Evolutionary conservation across 2,329 filamentous ascomycete species (phyloP).

Genomic region (Macroventuria anomochaeta): DNA sequence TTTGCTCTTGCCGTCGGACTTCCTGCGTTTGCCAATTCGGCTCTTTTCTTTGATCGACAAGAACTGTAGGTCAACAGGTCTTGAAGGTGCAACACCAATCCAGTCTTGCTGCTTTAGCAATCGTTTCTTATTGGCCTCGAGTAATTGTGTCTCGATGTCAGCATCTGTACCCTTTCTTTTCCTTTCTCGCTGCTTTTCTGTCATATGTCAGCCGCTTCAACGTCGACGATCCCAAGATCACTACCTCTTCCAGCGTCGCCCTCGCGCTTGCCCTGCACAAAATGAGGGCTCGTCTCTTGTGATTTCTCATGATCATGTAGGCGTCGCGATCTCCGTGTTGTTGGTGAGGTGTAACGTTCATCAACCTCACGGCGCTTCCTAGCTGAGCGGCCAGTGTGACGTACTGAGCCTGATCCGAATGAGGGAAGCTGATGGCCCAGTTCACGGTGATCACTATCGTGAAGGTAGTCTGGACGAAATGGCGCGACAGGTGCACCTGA

Average conservation of each 20-base stretch:
- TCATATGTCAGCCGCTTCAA: not conserved
- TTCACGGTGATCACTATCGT: conserved; percentile 14
- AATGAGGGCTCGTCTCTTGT: not conserved
- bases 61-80: conserved; percentile 40
- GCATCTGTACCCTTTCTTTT: conserved; percentile 14
- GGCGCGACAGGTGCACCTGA: conserved; percentile 19
- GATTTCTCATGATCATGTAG: not conserved
- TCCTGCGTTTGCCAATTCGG: conserved; percentile 45
- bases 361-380: not conserved
- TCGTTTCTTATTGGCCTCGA: conserved; percentile 39
- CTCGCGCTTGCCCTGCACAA: not conserved
- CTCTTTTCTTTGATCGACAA: conserved; percentile 34
- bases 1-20: conserved; percentile 17
- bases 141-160: conserved; percentile 24
- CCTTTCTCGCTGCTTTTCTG: not conserved
- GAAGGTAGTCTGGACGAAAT: conserved; percentile 36
- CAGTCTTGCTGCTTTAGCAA: conserved; percentile 45
- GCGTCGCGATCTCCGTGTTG: not conserved
- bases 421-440: conserved; percentile 12
- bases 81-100: conserved; percentile 41
- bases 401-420: conserved; percentile 18
- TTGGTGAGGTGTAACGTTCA: not conserved
- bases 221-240: not conserved
- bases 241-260: not conserved
- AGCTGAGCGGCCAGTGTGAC: conserved; percentile 16